Base-by-base conservation (phyloP, 2,329 filamentous ascomycete genomes). In the Penicillium sp. region DNA sequence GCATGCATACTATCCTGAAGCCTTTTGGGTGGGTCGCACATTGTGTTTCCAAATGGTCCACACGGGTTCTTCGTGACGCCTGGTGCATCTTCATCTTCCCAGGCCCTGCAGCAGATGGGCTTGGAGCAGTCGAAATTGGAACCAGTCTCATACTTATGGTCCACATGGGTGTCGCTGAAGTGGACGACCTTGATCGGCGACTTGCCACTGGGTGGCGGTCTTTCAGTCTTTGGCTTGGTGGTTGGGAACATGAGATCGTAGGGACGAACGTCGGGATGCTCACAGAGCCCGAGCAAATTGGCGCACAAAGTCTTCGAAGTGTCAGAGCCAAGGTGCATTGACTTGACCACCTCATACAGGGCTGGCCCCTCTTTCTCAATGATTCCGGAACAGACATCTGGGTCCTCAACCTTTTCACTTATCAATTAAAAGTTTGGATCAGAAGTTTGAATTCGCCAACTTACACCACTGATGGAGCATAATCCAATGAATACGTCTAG, bases 121-220 rank as follows among this genome's bases (percentile, higher is more conserved):
- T 84, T 83, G 27, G 76, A 76, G 67, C 83, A 86, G 56, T 83
- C 74, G 19, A 78, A 75, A 61, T 76, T 83, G 7, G 80, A 74
- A 0, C 83, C 83, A 2, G 75, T 68, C 23, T 76, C 75, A 64
- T 86, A 86, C 10, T 76, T 72, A 6, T 76, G 78, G 58, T 86
- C 83, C 49, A 85, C 71, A 54, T 85, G 83, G 39, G 84, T 81
- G 58, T 86, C 83, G 11, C 80, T 83, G 65, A 81, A 81, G 62
- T 86, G 83, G 23, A 84, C 80, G 4, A 86, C 73, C 59, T 80
- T 78, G 58, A 84, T 64, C 6, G 81, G 78, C 5, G 70, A 61
- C 64, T 76, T 67, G 3, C 77, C 75, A 47, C 78, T 81, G 2
- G 79, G 70, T 14, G 77, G 74, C 1, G 74, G 74, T 13, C 78